Evolutionary conservation across 768 basidiomycete species (phyloP), one percentile per base, ranked within the genome.

Genomic region (Boletus rubescentipes): DNA sequence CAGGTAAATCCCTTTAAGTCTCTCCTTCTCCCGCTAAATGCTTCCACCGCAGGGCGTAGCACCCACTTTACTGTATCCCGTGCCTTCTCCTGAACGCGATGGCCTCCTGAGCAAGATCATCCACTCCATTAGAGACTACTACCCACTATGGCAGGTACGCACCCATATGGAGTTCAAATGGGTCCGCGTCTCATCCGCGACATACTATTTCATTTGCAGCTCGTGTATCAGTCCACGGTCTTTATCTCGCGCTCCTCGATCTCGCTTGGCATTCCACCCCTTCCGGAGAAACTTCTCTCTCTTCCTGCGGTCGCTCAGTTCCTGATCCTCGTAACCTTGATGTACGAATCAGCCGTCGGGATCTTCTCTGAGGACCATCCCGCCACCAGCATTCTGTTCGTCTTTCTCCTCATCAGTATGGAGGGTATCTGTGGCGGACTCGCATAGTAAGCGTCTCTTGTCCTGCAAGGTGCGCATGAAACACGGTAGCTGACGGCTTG

Each of bases 391-490:
- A 83, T 93, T 57, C 62, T 77, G 15, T 63, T 85, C 20, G 87
- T 92, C 3, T 91, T 93, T 65, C 35, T 82, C 11, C 79, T 97
- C 42, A 86, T 99, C 62, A 84, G 88, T 58, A 55, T 92, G 9
- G 96, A 99, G 68, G 96, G 96, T 3, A 77, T 97, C 40, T 96
- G 93, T 59, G 96, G 96, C 30, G 96, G 96, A 5, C 77, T 89
- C 11, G 93, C 92, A 15, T 98, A 97, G 91, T 92, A 63, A 67
- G 89, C 46, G 5, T 51, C 9, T 26, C 16, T 12, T 12, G 23
- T n/a, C 2, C 4, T 9, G 20, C 26, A 12, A 1, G 11, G 26
- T 2, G 31, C 36, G 37, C 6, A 29, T 14, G 10, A 44, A 30
- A 16, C 2, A 44, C 21, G 21, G 20, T 31, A 12, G 16, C 38